Base-by-base conservation (phyloP, 108 stramenopile species). In the Skeletonema menzelii region DNA sequence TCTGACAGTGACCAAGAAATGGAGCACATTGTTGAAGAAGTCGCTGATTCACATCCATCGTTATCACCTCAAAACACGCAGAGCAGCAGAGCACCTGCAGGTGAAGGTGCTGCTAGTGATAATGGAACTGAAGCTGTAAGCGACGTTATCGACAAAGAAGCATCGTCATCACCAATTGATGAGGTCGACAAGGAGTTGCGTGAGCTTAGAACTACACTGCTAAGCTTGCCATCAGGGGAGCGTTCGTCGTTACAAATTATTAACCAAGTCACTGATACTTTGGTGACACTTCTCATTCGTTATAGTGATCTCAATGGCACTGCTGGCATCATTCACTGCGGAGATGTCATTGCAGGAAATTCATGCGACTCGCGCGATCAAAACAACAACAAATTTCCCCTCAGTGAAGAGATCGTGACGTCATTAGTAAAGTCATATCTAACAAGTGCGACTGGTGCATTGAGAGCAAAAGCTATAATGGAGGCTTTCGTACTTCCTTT, bases 401-500 rank as follows among this genome's bases (percentile, higher is more conserved):
- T 78, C 49, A 78, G 59, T 32, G 77, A 78, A 30, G 70, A 28
- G 20, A 59, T 70, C 26, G 69, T 77, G 13, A 65, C 76, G 2
- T 64, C 69, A 27, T 20, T 77, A 13, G 47, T 37, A 3, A 65
- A 69, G 7, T 57, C 28, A 8, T 77, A 65, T 40, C 57, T 77
- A 5, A 77, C 76, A 14, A 69, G 65, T 66, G 76, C 69, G 8
- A 70, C 64, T 30, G 76, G 76, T 20, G 69, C 76, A 11, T 63
- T 77, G 26, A 60, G 76, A n/a, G 69, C 69, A 40, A 77, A 65
- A 19, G 69, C 76, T 22, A 66, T 77, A n/a, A 30, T 77, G 14
- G 55, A 68, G n/a, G 56, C 76, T 22, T 70, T 77, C 19, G 76
- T 77, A 6, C 76, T 77, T 53, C 76, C 76, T 11, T 44, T 77